Base-by-base conservation (phyloP, 2,329 filamentous ascomycete species). In the Trichoderma atroviride region DNA sequence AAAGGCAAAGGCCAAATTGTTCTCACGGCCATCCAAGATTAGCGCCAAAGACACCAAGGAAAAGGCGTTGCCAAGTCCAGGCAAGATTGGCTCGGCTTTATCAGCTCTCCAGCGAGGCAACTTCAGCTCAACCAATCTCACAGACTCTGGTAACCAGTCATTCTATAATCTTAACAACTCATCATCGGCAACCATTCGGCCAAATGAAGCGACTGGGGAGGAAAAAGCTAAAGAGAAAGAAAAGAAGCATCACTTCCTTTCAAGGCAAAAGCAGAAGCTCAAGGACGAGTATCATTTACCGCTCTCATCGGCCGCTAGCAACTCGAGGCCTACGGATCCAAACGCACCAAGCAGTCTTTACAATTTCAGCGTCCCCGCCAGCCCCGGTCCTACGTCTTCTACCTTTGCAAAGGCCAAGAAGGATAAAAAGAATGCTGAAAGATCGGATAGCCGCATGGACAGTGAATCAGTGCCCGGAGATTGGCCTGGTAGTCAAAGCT, bases 331-430 rank as follows among this genome's bases (percentile, higher is more conserved):
- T 1, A 91, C 90, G 6, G 92, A 94, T 74, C 91, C 92, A 0
- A 90, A 83, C 75, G 91, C 91, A 3, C 91, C 92, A 0, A 91
- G 88, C 73, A 92, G 91, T 67, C 80, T 95, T 5, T 95, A 95
- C 81, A 93, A 89, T 71, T 94, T 95, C 79, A 91, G 89, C 69
- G 80, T 92, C 1, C 92, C 92, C 1, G 86, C 90, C 9, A 93
- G 90, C 70, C 91, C 92, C 1, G 90, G 87, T 0, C 88, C 89
- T 16, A 86, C 85, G 62, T 86, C 84, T 64, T 86, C 85, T 31
- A 84, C 87, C 37, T 97, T 98, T 77, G 86, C 90, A 47, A 96
- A 96, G 80, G 91, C 91, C 3, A 92, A 96, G 76, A 95, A 92
- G 70, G 93, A 97, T 76, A 97, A 95, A 83, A 91, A 91, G 78